Evolutionary conservation across 768 basidiomycete species (phyloP).

Genomic region (Lactarius quietus): DNA sequence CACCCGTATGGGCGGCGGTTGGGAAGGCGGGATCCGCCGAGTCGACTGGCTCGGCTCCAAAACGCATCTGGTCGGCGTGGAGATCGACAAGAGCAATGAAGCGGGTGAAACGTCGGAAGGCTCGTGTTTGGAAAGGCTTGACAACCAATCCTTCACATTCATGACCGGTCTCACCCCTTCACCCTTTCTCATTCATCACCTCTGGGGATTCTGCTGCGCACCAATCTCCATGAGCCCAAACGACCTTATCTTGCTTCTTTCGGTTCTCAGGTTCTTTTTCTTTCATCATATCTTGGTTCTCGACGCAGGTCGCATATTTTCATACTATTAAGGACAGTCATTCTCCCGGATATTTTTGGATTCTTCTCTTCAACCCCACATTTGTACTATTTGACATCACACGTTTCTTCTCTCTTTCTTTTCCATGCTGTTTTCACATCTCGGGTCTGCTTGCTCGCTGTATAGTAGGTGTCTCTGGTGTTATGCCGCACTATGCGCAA

Average conservation of each 20-base stretch:
- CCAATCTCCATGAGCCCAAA: not conserved
- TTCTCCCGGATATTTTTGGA: constrained; percentile 4
- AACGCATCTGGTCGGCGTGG: constrained; percentile 57
- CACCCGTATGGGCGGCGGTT: constrained; percentile 55
- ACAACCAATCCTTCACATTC: constrained; percentile 13
- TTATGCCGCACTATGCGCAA: constrained; percentile 10
- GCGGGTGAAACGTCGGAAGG: constrained; percentile 41
- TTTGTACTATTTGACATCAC: constrained; percentile 17
- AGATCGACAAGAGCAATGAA: constrained; percentile 46
- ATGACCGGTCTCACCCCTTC: not conserved
- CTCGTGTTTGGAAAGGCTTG: constrained; percentile 46
- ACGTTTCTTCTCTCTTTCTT: constrained; percentile 1
- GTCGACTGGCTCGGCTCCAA: constrained; percentile 65
- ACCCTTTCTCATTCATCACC: not conserved
- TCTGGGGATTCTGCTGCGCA: constrained; percentile 13
- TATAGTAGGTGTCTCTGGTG: constrained; percentile 4
- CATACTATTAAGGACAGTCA: constrained; percentile 8
- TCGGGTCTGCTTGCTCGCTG: constrained; percentile 4
- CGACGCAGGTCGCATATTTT: constrained; percentile 14
- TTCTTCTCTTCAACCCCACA: constrained; percentile 5
- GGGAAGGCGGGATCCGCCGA: constrained; percentile 65
- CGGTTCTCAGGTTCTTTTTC: not conserved
- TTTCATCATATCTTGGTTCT: constrained; percentile 1
- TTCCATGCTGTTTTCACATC: not conserved
- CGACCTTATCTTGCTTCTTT: not conserved